Evolutionary conservation across 164 flowering plant species (phyloP), one percentile per base, ranked within the genome.

Genomic region (Chimonanthus praecox): DNA sequence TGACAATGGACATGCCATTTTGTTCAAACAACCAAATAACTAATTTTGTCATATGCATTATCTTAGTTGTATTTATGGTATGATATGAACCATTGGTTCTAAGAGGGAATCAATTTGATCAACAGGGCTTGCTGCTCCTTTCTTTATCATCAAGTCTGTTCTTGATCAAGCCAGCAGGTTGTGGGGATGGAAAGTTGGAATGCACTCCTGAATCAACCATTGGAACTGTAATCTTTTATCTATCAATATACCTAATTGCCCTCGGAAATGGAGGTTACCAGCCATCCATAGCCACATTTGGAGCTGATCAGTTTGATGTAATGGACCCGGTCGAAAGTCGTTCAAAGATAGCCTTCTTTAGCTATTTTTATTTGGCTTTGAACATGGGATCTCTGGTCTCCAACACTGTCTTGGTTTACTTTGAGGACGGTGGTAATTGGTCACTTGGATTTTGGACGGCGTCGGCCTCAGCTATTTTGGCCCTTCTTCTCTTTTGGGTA

Each of bases 191-290:
- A 13, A 15, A 60, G 16, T 3, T 73, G 21, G 4, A 3, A 0
- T 92, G 97, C 76, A 61, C 0, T 13, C 84, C 87, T 1, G 6
- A 78, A 0, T 83, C 94, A 2, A 5, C 85, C 0, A 0, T 72
- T 0, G 94, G 90, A 2, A 33, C 75, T 1, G 75, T 63, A 13
- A 16, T 88, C 0, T 92, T 94, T 73, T 92, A 92, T 83, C 11
- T 90, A 6, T 81, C 97, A 0, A 91, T 92, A 3, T 94, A 94
- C 64, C 13, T 94, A 3, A 79, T 92, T 20, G 98, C 98, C 6
- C 84, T 94, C 20, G 98, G 98, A 20, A 88, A 92, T 74, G 97
- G 98, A 3, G 98, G 98, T 0, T 91, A 94, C 74, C 98, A 94
- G 49, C 97, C 97, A 4, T 83, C 94, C 0, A n/a, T 92, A n/a